phyloP scores from a whole-genome alignment of 1,284 basidiomycete species.

The Coriolopsis trogii region DNA sequence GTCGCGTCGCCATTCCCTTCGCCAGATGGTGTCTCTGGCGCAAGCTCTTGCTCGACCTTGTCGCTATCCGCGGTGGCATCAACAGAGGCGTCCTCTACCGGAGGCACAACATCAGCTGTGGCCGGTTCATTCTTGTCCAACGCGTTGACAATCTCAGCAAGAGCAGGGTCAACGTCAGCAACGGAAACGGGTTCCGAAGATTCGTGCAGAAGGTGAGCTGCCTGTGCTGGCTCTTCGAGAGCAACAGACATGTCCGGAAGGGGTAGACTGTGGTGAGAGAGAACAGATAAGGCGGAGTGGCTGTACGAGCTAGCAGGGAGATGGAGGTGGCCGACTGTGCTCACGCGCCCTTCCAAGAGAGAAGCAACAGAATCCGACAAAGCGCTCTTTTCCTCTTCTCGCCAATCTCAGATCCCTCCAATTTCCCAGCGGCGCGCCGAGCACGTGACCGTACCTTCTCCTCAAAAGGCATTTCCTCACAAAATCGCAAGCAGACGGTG shows the following conservation, averaged over 20 bases:
- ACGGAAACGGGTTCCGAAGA: slow-evolving; percentile 8
- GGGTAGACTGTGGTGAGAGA: slow-evolving; percentile 19
- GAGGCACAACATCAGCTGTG: slow-evolving; percentile 7
- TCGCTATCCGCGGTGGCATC: slow-evolving; percentile 1
- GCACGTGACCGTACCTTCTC: slow-evolving; percentile 23
- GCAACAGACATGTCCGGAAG: slow-evolving; percentile 32
- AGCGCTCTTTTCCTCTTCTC: slow-evolving; percentile 20
- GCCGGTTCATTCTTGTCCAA: slow-evolving; percentile 10
- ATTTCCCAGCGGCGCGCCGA: slow-evolving; percentile 21
- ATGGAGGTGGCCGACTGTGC: slow-evolving; percentile 17
- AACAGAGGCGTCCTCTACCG: neutral
- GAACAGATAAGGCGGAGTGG: slow-evolving; percentile 21
- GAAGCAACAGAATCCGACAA: slow-evolving; percentile 23
- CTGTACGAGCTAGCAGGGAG: slow-evolving; percentile 9
- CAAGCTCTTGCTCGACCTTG: neutral
- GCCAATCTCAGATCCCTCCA: slow-evolving; percentile 11
- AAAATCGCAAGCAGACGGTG: no score
- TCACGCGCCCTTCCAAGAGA: slow-evolving; percentile 23
- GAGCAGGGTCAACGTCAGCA: slow-evolving; percentile 12
- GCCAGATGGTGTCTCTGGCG: neutral
- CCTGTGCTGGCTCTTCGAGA: slow-evolving; percentile 26
- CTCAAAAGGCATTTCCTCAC: no score
- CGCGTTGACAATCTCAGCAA: slow-evolving; percentile 6
- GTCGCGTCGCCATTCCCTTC: slow-evolving; percentile 3
- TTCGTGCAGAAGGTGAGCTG: slow-evolving; percentile 17